These are phyloP conservation scores for Casuarina glauca DNA, from an alignment of 306 rosid genomes.

Conservation along the genomic window DNA sequence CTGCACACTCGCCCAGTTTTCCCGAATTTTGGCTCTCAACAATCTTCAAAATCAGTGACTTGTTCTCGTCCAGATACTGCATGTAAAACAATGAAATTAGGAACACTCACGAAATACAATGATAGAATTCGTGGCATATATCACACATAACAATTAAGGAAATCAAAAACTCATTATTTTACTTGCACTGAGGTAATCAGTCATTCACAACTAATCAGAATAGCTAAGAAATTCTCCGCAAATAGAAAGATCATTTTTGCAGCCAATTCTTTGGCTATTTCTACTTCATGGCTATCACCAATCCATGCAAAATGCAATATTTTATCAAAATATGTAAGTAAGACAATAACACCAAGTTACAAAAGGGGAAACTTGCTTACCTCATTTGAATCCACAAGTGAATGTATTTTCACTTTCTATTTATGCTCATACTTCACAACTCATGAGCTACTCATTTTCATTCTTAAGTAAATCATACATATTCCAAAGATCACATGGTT, in stretches of 20 bases:
- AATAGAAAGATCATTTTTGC: conserved; percentile 1
- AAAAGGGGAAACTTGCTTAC: not conserved
- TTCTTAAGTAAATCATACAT: not conserved
- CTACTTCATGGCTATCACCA: not conserved
- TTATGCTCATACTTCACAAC: not conserved
- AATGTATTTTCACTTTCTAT: not conserved
- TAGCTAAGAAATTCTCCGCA: not conserved
- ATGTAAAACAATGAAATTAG: conserved; percentile 18
- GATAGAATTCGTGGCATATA: not conserved
- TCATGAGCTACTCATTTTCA: not conserved
- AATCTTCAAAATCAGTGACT: conserved; percentile 95
- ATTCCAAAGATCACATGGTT: not conserved
- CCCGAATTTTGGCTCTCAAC: conserved; percentile 98
- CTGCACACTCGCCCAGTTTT: conserved; percentile 92
- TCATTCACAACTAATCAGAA: not conserved
- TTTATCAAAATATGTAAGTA: not conserved
- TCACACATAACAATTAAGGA: not conserved
- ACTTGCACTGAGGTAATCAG: not conserved
- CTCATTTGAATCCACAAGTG: not conserved
- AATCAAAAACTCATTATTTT: not conserved
- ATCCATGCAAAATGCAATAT: not conserved
- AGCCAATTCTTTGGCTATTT: not conserved
- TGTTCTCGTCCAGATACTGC: conserved; percentile 99
- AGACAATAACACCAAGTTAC: not conserved
- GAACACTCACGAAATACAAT: not conserved